Evolutionary conservation across 805 yeast genomes (phyloP).

Genomic region (Cephaloascus albidus): DNA sequence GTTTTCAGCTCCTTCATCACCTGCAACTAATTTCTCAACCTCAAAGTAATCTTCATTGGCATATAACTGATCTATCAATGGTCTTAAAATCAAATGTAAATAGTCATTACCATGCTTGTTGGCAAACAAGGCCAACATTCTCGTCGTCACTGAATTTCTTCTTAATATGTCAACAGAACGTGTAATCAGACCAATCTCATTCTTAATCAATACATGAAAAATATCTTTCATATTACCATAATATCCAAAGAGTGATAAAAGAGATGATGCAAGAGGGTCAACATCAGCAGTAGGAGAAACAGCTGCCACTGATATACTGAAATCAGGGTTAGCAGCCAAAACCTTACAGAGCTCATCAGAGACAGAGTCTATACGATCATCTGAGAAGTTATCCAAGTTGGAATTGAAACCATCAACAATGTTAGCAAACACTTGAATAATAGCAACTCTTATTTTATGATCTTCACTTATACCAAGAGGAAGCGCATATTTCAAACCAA

Average conservation of each 20-base stretch:
- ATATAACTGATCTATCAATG: slow-evolving; percentile 45
- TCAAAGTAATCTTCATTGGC: slow-evolving; percentile 47
- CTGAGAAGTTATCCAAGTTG: neutral
- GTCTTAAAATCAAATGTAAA: slow-evolving; percentile 40
- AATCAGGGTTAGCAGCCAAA: slow-evolving; percentile 25
- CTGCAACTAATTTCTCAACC: slow-evolving; percentile 40
- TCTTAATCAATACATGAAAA: slow-evolving; percentile 44
- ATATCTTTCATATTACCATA: slow-evolving; percentile 27
- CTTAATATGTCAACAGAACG: slow-evolving; percentile 68
- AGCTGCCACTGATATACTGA: slow-evolving; percentile 44
- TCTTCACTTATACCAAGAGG: slow-evolving; percentile 74
- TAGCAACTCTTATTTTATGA: slow-evolving; percentile 55
- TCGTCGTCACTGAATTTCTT: slow-evolving; percentile 75
- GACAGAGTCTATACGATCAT: slow-evolving; percentile 10
- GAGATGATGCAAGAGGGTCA: slow-evolving; percentile 58
- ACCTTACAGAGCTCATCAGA: slow-evolving; percentile 15
- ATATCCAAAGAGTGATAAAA: slow-evolving; percentile 44
- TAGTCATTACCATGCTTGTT: slow-evolving; percentile 57
- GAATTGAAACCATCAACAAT: slow-evolving; percentile 30
- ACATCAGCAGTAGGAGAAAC: slow-evolving; percentile 63
- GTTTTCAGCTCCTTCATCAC: slow-evolving; percentile 25
- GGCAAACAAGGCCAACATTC: slow-evolving; percentile 64
- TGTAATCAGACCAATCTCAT: slow-evolving; percentile 52
- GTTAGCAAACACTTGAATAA: slow-evolving; percentile 68
- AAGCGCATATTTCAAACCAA: slow-evolving; percentile 66